Conservation (phyloP, 305 asterid genomes). For the Fraxinus velutina region DNA sequence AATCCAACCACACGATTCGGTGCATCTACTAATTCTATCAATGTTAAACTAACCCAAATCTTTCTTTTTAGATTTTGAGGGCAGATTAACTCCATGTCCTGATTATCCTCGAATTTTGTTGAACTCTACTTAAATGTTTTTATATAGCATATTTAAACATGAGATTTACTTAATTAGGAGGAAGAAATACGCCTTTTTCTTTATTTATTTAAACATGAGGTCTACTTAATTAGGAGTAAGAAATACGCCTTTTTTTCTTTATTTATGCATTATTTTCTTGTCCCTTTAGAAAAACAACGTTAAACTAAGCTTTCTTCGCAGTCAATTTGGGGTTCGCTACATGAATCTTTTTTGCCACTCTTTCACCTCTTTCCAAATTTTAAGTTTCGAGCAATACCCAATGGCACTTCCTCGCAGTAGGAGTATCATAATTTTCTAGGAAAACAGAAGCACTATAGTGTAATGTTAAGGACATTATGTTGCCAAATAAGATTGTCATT, state of each 20-base stretch:
- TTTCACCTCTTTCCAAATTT: not conserved
- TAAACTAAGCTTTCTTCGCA: not conserved
- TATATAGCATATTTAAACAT: not conserved
- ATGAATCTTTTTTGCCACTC: not conserved
- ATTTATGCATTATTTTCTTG: not conserved
- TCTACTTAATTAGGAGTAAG: not conserved
- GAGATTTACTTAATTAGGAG: not conserved
- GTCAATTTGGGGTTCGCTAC: not conserved
- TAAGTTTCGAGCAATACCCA: not conserved
- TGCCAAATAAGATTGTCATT: not conserved
- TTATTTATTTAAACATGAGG: not conserved
- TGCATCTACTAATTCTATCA: conserved; percentile 30
- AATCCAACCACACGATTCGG: conserved; percentile 35
- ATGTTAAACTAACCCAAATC: conserved; percentile 11
- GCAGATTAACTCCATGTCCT: not conserved
- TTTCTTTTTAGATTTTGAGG: not conserved
- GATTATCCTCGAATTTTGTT: not conserved
- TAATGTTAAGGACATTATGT: not conserved
- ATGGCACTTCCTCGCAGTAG: not conserved
- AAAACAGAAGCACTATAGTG: not conserved
- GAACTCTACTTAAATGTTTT: not conserved
- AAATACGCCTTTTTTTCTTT: not conserved
- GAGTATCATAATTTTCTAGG: not conserved
- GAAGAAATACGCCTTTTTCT: not conserved
- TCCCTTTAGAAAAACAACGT: not conserved